phyloP scores from a whole-genome alignment of 805 yeast genomes.

The Cyberlindnera lachancei region DNA sequence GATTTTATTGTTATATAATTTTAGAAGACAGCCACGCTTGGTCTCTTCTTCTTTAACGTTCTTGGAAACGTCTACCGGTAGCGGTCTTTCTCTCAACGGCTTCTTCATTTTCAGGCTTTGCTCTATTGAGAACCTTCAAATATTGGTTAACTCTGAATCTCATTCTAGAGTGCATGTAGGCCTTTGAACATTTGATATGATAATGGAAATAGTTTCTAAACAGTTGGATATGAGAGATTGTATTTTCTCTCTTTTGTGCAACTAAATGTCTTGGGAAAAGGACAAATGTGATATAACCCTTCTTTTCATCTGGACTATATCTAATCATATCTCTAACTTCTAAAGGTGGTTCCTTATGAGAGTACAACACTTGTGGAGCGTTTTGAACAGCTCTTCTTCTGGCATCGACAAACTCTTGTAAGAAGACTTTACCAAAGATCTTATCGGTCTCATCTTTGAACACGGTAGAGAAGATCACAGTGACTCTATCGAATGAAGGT shows the following conservation, averaged over 20 bases:
- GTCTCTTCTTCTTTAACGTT: conserved; percentile 2
- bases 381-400: conserved; percentile 93
- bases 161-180: conserved; percentile 98
- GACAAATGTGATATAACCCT: conserved; percentile 60
- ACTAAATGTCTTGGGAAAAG: conserved; percentile 75
- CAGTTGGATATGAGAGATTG: conserved; percentile 84
- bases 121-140: conserved; percentile 91
- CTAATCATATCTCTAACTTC: conserved; percentile 53
- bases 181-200: conserved; percentile 97
- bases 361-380: conserved; percentile 94
- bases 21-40: conserved; percentile 1
- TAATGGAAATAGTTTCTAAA: conserved; percentile 97
- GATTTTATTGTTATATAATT: not conserved
- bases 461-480: conserved; percentile 89
- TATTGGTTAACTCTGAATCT: conserved; percentile 90
- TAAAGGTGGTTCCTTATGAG: conserved; percentile 87
- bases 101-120: conserved; percentile 86
- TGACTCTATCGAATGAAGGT: conserved; percentile 93
- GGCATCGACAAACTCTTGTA: conserved; percentile 94
- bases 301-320: conserved; percentile 33
- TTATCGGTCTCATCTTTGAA: conserved; percentile 97
- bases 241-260: conserved; percentile 66
- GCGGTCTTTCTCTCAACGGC: conserved; percentile 39
- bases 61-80: conserved; percentile 24
- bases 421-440: conserved; percentile 78